Percentiles rank a stretch among this genome's conserved stretches.
phyloP scores from a whole-genome alignment of 2,329 filamentous ascomycete genomes.

The Botryotinia globosa region DNA sequence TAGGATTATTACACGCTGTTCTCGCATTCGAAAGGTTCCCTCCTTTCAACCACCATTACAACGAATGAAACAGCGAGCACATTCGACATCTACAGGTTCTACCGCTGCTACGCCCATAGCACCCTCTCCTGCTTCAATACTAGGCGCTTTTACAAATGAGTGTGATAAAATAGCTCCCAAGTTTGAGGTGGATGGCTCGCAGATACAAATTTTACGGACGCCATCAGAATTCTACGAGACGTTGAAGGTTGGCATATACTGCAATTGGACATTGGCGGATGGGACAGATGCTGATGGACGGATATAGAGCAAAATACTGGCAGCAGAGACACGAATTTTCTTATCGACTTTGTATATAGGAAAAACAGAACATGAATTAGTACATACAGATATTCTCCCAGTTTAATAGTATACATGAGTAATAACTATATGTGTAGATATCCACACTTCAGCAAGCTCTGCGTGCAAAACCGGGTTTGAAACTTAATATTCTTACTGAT shows the following conservation, averaged over 20 bases:
- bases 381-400: constrained; percentile 15
- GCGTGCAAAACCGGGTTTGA: constrained; percentile 68
- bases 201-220: constrained; percentile 74
- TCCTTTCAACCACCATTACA: constrained; percentile 28
- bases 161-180: constrained; percentile 87
- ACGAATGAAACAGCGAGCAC: constrained; percentile 33
- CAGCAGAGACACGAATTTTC: constrained; percentile 77
- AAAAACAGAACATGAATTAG: constrained; percentile 83
- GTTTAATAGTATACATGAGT: not conserved
- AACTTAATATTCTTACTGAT: constrained; percentile 87
- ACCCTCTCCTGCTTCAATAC: constrained; percentile 50
- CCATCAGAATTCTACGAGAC: constrained; percentile 89
- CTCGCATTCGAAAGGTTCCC: constrained; percentile 33
- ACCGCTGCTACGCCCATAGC: constrained; percentile 23
- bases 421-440: constrained; percentile 50
- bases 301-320: constrained; percentile 70
- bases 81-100: constrained; percentile 35
- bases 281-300: constrained; percentile 32
- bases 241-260: constrained; percentile 65
- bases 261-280: constrained; percentile 5
- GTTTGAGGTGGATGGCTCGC: constrained; percentile 78
- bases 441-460: constrained; percentile 73
- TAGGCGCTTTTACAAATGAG: constrained; percentile 65
- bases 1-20: constrained; percentile 39
- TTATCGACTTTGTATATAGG: constrained; percentile 97